Percentiles rank a stretch among this genome's conserved stretches.
Evolutionary conservation across 208 protist species (phyloP).

Genomic region (Porcisia deanei): DNA sequence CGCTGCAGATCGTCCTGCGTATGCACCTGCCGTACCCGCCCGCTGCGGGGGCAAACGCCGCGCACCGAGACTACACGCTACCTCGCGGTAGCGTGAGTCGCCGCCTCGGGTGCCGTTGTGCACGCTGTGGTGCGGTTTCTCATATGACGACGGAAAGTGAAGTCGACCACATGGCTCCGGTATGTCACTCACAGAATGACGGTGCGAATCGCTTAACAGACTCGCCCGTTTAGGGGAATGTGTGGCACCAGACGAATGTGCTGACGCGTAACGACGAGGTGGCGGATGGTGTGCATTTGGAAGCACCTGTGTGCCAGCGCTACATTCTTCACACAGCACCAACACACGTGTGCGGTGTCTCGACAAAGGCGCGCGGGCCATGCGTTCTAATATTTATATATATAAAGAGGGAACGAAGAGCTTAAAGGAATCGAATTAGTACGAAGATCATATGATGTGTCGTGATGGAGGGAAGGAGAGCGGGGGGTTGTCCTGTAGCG

Average conservation of each 20-base stretch:
- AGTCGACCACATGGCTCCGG: not conserved
- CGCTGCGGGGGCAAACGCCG: not conserved
- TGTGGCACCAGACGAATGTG: not conserved
- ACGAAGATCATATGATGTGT: too few species aligned
- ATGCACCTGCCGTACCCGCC: not conserved
- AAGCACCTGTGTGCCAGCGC: not conserved
- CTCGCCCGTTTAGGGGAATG: not conserved
- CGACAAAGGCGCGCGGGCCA: not conserved
- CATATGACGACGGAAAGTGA: not conserved
- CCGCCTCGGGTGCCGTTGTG: not conserved
- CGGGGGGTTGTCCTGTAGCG: not conserved
- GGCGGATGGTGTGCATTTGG: not conserved
- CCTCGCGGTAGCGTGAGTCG: not conserved
- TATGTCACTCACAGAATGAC: not conserved
- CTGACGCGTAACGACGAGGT: not conserved
- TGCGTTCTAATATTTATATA: not conserved
- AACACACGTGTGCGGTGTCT: constrained; percentile 1
- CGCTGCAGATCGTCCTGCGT: not conserved
- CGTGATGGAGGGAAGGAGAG: not conserved
- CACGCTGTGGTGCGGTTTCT: not conserved
- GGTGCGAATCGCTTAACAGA: constrained; percentile 12
- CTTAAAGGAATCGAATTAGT: too few species aligned
- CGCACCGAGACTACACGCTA: too few species aligned
- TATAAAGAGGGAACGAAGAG: too few species aligned
- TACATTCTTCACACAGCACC: not conserved